A percentile compares a stretch with the other conserved stretches of the same genome.
Conservation (phyloP, 2,329 filamentous ascomycete genomes). For the Claviceps pusilla region DNA sequence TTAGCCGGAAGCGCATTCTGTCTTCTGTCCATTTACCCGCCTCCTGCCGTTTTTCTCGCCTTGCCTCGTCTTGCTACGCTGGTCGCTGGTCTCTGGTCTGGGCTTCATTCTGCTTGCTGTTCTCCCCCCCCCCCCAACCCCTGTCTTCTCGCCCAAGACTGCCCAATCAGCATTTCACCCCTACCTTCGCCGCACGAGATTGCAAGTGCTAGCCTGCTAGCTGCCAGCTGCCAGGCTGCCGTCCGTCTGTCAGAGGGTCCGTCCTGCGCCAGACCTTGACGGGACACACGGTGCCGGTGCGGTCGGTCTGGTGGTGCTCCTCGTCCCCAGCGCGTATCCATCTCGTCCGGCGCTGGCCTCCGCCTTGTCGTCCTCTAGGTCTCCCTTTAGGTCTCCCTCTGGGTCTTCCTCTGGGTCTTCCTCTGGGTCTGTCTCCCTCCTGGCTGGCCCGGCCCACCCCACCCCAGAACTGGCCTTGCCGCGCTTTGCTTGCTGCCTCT, state of each 20-base stretch:
- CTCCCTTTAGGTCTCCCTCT: too few species aligned
- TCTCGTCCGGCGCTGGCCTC: neutral
- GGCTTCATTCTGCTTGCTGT: neutral
- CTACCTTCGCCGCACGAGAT: neutral
- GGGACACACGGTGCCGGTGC: neutral
- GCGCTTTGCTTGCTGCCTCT: neutral
- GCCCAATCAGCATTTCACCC: conserved; percentile 4
- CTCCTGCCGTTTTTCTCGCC: neutral
- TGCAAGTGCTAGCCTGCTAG: neutral
- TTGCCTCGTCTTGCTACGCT: neutral
- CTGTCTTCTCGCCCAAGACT: neutral
- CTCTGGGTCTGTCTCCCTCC: neutral
- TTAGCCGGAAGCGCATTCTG: neutral
- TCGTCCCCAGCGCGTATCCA: neutral
- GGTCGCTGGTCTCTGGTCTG: neutral
- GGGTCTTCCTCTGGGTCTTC: too few species aligned
- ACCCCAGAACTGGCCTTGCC: neutral
- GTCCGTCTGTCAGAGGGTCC: too few species aligned
- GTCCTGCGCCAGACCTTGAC: too few species aligned
- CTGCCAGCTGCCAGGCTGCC: too few species aligned
- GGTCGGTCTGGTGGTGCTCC: neutral
- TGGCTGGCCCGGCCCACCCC: neutral
- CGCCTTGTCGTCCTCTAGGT: neutral
- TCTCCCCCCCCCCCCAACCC: neutral
- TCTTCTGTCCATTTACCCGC: neutral